Percentiles rank a stretch among this genome's conserved stretches.
These are phyloP conservation scores for Quercus engelmannii DNA, from an alignment of 306 rosid species.

Conservation along the genomic window DNA sequence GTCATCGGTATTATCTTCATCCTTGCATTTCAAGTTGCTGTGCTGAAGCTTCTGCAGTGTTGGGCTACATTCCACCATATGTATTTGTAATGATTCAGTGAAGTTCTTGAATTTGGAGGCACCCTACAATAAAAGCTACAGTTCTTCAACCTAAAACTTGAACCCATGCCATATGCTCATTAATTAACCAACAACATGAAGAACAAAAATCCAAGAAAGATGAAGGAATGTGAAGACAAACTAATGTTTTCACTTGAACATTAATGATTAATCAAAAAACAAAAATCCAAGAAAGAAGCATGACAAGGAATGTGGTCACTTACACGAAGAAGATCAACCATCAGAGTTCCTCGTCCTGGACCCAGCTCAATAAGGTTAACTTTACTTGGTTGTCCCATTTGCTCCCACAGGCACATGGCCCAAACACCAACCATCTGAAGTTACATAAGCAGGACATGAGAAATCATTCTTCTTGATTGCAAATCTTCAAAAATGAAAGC, in stretches of 20 bases:
- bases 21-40: slow-evolving; percentile 64
- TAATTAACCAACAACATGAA: neutral
- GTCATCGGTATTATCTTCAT: slow-evolving; percentile 41
- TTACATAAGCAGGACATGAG: slow-evolving; percentile 22
- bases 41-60: slow-evolving; percentile 79
- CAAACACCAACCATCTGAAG: slow-evolving; percentile 88
- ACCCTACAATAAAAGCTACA: slow-evolving; percentile 51
- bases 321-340: slow-evolving; percentile 91
- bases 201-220: no score
- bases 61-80: slow-evolving; percentile 94
- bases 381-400: slow-evolving; percentile 80
- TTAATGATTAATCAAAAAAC: neutral
- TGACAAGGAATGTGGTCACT: slow-evolving; percentile 6
- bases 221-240: neutral
- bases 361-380: slow-evolving; percentile 85
- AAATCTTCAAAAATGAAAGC: slow-evolving; percentile 7
- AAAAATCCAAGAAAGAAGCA: slow-evolving; percentile 3
- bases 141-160: neutral
- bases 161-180: neutral
- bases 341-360: slow-evolving; percentile 95
- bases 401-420: slow-evolving; percentile 98
- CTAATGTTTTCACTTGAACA: neutral
- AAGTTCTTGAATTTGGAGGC: slow-evolving; percentile 68
- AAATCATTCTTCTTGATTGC: slow-evolving; percentile 3
- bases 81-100: slow-evolving; percentile 62